Evolutionary conservation across 2,329 filamentous ascomycete species (phyloP), one percentile per base, ranked within the genome.

Genomic region (Hyphodiscus sp.): DNA sequence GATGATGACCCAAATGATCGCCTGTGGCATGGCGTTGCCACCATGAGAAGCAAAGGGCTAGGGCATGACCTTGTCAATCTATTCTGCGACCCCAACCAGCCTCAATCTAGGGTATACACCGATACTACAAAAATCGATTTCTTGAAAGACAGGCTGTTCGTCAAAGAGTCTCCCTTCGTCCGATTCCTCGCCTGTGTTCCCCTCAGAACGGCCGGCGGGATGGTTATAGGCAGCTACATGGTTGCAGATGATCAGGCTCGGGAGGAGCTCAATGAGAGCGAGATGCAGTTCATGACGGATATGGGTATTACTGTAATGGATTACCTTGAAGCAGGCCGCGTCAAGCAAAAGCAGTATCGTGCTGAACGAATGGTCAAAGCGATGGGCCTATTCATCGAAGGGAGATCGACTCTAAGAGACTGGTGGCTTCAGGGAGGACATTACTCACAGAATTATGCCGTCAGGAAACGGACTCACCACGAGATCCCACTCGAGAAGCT

Each of bases 181-280:
- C 68, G 69, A 45, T 82, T 82, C 61, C 80, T 81, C 54, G 79
- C 78, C 6, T 78, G 78, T 18, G 82, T 85, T 0, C 83, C 83
- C 0, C 79, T 87, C 51, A 75, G 76, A 23, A 82, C 79, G 2
- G 75, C 75, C 0, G 63, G 74, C 38, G 75, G 78, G 26, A 76
- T 79, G 59, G 75, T 76, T 46, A 80, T 87, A 52, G 84, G 84
- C 10, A 76, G 75, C 11, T 81, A 83, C 54, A 77, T 78, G 50
- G 75, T 86, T 1, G 69, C 83, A 2, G 82, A 86, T 58, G 75
- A 79, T 44, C 71, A 73, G n/a, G 75, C 79, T 0, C 76, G 80
- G 15, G 61, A 76, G 43, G 77, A 76, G 0, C 62, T 86, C 18
- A 69, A 69, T 11, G 62, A 70, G 0, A 71, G 71, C 9, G 76